Evolutionary conservation across 2,329 filamentous ascomycete species (phyloP), one percentile per base, ranked within the genome.

Genomic region (Ustulina deusta): DNA sequence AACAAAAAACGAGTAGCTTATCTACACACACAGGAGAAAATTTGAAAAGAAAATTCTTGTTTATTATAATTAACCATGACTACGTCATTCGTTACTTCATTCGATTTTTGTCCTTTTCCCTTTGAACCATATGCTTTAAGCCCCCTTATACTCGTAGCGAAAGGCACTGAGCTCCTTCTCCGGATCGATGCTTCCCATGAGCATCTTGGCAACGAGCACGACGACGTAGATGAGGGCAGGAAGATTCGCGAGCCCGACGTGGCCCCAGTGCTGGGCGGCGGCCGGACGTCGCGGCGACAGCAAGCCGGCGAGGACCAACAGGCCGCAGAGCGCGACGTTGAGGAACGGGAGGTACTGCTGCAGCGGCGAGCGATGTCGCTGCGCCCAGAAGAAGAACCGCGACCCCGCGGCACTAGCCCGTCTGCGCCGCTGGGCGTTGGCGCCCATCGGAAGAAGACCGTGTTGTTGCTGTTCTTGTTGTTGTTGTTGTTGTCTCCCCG

Each of bases 131-230:
- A 32, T 32, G 15, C 7, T 20, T 68, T 40, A 76, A 56, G 90
- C 90, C 2, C 90, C 90, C 75, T 91, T 93, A 75, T 88, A 91
- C 61, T 85, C 83, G 79, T 93, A 92, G 77, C 82, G 87, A 74
- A 93, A 81, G 61, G 79, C 81, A 56, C 85, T 81, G 73, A 94
- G 79, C 74, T 91, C 91, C 69, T 82, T 80, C 75, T 87, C 89
- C 5, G 92, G 86, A 79, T 94, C 90, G 9, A 94, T 86, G 55
- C 88, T 84, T 3, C 85, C 85, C 86, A 94, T 89, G 74, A 91
- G 83, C 59, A 87, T 79, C 79, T 93, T 89, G 34, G 88, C 87
- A 54, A 86, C 78, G 64, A 93, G 73, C 6, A 89, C 84, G 22
- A 91, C 82, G 0, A 72, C 83, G 73, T 92, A 89, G 1, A 93